Conservation (phyloP, 2,329 filamentous ascomycete genomes). For the Rosellinia necatrix region DNA sequence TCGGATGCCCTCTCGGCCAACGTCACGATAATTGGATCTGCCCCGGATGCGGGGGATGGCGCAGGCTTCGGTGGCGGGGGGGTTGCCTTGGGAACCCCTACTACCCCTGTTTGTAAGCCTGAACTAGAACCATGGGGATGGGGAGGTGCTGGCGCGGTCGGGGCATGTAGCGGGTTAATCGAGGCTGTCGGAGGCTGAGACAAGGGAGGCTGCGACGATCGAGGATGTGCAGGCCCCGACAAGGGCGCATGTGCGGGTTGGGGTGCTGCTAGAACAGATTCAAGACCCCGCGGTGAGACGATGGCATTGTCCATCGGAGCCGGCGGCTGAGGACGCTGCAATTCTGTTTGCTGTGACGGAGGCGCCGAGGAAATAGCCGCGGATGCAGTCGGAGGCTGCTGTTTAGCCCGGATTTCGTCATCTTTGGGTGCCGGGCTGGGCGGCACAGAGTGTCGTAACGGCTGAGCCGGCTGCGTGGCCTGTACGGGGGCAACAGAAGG, state of each 20-base stretch:
- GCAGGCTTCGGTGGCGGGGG: slow-evolving; percentile 30
- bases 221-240: slow-evolving; percentile 27
- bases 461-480: slow-evolving; percentile 3
- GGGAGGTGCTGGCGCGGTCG: slow-evolving; percentile 22
- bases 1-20: slow-evolving; percentile 76
- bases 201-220: slow-evolving; percentile 40
- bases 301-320: slow-evolving; percentile 25
- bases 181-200: slow-evolving; percentile 35
- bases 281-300: slow-evolving; percentile 37
- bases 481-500: slow-evolving; percentile 10
- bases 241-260: slow-evolving; percentile 34
- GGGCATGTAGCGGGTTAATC: slow-evolving; percentile 34
- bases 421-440: slow-evolving; percentile 8
- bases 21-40: slow-evolving; percentile 82
- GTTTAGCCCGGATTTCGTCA: slow-evolving; percentile 2
- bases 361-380: slow-evolving; percentile 12
- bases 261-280: slow-evolving; percentile 42
- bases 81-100: slow-evolving; percentile 11
- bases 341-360: slow-evolving; percentile 26
- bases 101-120: neutral
- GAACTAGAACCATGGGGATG: neutral
- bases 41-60: slow-evolving; percentile 31
- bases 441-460: neutral
- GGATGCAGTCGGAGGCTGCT: slow-evolving; percentile 32
- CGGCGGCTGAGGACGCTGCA: slow-evolving; percentile 27